A percentile compares a stretch with the other conserved stretches of the same genome.
phyloP scores from a whole-genome alignment of 306 rosid genomes.

The Cucurbita pepo region DNA sequence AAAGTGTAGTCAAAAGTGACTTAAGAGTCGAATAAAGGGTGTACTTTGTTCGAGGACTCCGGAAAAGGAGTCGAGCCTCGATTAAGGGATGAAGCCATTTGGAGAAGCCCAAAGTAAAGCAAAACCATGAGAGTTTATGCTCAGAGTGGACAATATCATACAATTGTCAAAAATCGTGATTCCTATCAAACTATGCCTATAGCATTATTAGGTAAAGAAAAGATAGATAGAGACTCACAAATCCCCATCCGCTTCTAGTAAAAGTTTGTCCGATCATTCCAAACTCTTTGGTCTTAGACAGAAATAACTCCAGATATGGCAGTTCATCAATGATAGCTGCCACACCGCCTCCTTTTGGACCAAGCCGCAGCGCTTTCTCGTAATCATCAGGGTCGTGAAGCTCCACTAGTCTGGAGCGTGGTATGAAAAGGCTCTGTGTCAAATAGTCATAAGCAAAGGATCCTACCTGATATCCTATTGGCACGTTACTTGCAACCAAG shows the following conservation, averaged over 20 bases:
- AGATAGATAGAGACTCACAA: slow-evolving; percentile 44
- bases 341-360: slow-evolving; percentile 70
- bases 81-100: too few relatives aligned
- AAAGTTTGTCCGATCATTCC: slow-evolving; percentile 77
- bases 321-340: slow-evolving; percentile 92
- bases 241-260: slow-evolving; percentile 86
- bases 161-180: too few relatives aligned
- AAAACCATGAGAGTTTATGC: too few relatives aligned
- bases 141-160: too few relatives aligned
- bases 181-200: too few relatives aligned
- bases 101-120: too few relatives aligned
- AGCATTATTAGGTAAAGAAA: not conserved
- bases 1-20: too few relatives aligned
- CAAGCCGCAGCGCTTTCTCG: slow-evolving; percentile 45
- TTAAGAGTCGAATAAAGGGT: too few relatives aligned
- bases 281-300: slow-evolving; percentile 53
- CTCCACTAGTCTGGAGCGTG: slow-evolving; percentile 39
- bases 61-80: too few relatives aligned
- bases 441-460: slow-evolving; percentile 77
- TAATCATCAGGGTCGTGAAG: slow-evolving; percentile 69
- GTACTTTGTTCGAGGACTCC: too few relatives aligned
- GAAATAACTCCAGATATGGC: slow-evolving; percentile 61
- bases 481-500: slow-evolving; percentile 58
- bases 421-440: slow-evolving; percentile 44
- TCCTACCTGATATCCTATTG: slow-evolving; percentile 87